phyloP scores from a whole-genome alignment of 2,329 filamentous ascomycete genomes.

The Intubia oerlemansii region DNA sequence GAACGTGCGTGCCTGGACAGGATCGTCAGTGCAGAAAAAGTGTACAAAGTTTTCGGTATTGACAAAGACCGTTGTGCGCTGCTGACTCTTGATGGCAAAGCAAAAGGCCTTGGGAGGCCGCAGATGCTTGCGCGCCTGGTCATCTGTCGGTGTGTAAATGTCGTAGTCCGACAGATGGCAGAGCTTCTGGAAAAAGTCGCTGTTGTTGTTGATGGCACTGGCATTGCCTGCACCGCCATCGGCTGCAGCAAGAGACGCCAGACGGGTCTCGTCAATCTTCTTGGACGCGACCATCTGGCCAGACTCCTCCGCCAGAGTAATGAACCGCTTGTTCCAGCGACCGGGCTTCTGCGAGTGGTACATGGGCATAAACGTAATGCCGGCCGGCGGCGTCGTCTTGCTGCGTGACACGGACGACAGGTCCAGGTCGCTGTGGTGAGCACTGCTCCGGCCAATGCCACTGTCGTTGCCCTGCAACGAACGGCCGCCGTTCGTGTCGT shows the following conservation, averaged over 20 bases:
- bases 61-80: slow-evolving; percentile 68
- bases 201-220: no score
- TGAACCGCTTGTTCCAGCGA: slow-evolving; percentile 73
- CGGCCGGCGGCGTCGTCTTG: slow-evolving; percentile 32
- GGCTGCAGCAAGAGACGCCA: no score
- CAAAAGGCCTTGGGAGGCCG: slow-evolving; percentile 72
- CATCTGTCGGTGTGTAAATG: slow-evolving; percentile 57
- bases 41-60: slow-evolving; percentile 75
- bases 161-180: slow-evolving; percentile 88
- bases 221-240: no score
- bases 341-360: slow-evolving; percentile 64
- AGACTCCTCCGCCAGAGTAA: slow-evolving; percentile 36
- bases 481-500: no score
- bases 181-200: slow-evolving; percentile 28
- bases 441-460: no score
- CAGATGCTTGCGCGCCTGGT: slow-evolving; percentile 47
- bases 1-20: slow-evolving; percentile 42
- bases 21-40: slow-evolving; percentile 70
- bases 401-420: slow-evolving; percentile 37
- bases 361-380: slow-evolving; percentile 43
- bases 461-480: no score
- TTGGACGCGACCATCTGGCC: background rate
- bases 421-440: no score
- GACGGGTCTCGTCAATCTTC: background rate
- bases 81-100: slow-evolving; percentile 79